Conservation (phyloP, 1,284 basidiomycete species). For the Marasmius tenuissimus region DNA sequence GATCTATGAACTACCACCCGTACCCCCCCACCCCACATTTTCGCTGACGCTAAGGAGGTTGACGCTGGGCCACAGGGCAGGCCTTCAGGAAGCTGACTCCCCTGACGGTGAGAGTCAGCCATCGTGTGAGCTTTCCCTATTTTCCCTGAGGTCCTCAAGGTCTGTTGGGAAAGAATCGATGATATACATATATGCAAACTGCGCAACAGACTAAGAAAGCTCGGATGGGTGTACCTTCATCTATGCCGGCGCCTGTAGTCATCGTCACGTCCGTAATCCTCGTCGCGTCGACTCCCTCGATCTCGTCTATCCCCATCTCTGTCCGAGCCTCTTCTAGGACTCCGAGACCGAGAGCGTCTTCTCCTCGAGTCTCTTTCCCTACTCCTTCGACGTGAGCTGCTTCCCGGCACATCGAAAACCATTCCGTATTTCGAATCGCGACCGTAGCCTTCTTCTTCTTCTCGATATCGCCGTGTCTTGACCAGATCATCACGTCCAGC, state of each 20-base stretch:
- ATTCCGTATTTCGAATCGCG: conserved; percentile 55
- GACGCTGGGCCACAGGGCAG: too few relatives aligned
- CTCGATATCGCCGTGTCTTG: conserved; percentile 64
- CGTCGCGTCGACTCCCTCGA: not conserved
- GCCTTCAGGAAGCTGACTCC: too few relatives aligned
- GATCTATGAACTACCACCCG: too few relatives aligned
- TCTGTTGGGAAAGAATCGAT: too few relatives aligned
- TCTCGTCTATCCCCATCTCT: conserved; percentile 13
- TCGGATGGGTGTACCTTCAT: not conserved
- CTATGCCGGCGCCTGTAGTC: not conserved
- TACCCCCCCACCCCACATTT: too few relatives aligned
- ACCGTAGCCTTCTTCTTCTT: conserved; percentile 33
- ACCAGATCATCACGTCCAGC: conserved; percentile 75
- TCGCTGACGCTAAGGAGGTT: too few relatives aligned
- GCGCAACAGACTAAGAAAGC: not conserved
- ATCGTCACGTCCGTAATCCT: not conserved
- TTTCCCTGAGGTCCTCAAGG: too few relatives aligned
- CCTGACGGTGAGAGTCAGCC: too few relatives aligned
- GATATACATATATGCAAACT: too few relatives aligned
- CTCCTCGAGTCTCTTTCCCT: conserved; percentile 8
- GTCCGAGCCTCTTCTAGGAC: conserved; percentile 20
- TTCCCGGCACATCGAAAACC: conserved; percentile 67
- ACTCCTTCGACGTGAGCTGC: not conserved
- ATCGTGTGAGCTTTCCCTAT: too few relatives aligned
- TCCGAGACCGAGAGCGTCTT: conserved; percentile 18